These are phyloP conservation scores for Coemansia sp. DNA, from an alignment of 192 early-diverging fungal genomes.

Conservation along the genomic window DNA sequence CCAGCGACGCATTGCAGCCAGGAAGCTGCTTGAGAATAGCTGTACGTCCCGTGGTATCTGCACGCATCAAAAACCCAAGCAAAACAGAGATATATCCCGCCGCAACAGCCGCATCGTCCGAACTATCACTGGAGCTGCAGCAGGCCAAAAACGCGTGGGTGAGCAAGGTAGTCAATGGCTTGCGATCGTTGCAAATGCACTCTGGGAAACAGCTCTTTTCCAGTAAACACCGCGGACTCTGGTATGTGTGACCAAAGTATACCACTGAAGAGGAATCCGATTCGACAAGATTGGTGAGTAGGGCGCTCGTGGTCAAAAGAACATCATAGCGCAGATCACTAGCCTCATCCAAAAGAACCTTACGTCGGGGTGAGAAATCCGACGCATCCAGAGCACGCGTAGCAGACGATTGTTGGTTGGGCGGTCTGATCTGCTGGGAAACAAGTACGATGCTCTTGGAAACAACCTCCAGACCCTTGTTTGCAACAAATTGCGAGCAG, in stretches of 20 bases:
- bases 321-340: conserved; percentile 37
- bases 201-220: conserved; percentile 23
- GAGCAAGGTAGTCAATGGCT: conserved; percentile 22
- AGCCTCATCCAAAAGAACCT: conserved; percentile 11
- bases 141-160: conserved; percentile 29
- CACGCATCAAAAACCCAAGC: conserved; percentile 34
- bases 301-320: conserved; percentile 37
- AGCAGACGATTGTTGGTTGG: neutral
- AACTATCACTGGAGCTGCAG: conserved; percentile 1
- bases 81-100: conserved; percentile 45
- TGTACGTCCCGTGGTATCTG: conserved; percentile 4
- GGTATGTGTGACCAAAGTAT: conserved; percentile 26
- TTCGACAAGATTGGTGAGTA: conserved; percentile 42
- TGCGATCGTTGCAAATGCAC: conserved; percentile 19
- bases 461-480: conserved; percentile 26
- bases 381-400: neutral
- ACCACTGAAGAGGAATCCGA: conserved; percentile 34
- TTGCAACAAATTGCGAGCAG: conserved; percentile 31
- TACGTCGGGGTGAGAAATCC: conserved; percentile 14
- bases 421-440: conserved; percentile 11
- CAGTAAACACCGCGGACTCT: conserved; percentile 29
- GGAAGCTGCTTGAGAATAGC: conserved; percentile 22
- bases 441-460: conserved; percentile 38
- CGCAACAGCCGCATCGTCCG: conserved; percentile 29
- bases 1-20: conserved; percentile 5